Evolutionary conservation across 495 filamentous ascomycete genomes (phyloP), one percentile per base, ranked within the genome.

Genomic region (Lepidopterella palustris): DNA sequence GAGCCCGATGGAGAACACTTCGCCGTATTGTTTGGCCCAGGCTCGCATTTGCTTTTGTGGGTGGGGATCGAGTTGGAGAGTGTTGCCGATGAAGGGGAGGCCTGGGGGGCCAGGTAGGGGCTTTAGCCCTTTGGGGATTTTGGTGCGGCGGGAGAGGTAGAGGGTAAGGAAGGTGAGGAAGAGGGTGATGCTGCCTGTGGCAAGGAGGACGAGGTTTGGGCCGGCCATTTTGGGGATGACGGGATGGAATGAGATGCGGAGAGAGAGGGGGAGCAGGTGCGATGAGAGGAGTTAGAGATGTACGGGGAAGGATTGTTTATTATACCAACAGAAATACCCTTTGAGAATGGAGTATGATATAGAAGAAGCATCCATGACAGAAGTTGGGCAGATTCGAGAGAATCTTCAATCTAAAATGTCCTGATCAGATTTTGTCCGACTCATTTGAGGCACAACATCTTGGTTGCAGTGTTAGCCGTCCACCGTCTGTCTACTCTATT

Each of bases 1-100:
- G 4, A 68, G 62, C 4, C 45, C 53, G 5, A 68, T 52, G 13
- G 55, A 53, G 55, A 45, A 68, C 24, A 68, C 32, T 23, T 61
- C 57, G 58, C 62, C 65, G 51, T 58, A 64, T 29, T 59, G 23
- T 4, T 39, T 53, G 0, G 61, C 47, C 61, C 57, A 64, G 32
- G n/a, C 15, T n/a, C 21, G 21, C 18, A 67, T 45, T 24, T 58
- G 50, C 20, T 58, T 53, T n/a, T 64, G 62, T 9, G 65, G 61
- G 10, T 57, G 60, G 5, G 45, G 11, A 26, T 25, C 21, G 15
- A 67, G 53, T 48, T 67, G 64, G 49, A 60, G 62, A 5, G 61
- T 40, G 29, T 68, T 61, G 1, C 61, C 65, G 25, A 64, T 4
- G 18, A 64, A 8, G 8, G 61, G 61, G 29, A 61, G 54, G 35